Conservation (phyloP, 2,329 filamentous ascomycete genomes). For the Penicillium sp. region DNA sequence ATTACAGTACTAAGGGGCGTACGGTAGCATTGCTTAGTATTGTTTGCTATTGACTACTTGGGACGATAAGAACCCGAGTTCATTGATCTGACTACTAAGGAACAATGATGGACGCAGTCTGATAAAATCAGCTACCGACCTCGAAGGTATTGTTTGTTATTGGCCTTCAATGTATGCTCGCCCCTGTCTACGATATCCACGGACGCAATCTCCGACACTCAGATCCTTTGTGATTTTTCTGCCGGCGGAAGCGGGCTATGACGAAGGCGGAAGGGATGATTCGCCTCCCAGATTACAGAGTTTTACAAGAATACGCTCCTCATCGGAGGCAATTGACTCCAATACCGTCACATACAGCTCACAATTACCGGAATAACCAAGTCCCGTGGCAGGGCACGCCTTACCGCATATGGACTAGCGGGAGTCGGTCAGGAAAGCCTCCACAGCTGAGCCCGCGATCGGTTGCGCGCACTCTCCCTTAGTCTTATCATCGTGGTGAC, state of each 20-base stretch:
- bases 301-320: neutral
- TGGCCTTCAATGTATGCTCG: neutral
- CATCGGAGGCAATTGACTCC: neutral
- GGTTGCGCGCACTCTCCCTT: slow-evolving; percentile 37
- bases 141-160: too few species aligned
- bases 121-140: too few species aligned
- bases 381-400: slow-evolving; percentile 21
- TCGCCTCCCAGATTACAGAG: slow-evolving; percentile 5
- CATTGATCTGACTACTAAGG: too few species aligned
- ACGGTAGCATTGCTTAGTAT: too few species aligned
- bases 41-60: too few species aligned
- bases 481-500: slow-evolving; percentile 13
- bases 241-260: slow-evolving; percentile 27
- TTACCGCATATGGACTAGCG: slow-evolving; percentile 24
- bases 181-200: neutral
- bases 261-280: slow-evolving; percentile 27
- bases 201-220: neutral
- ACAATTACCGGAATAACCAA: slow-evolving; percentile 23
- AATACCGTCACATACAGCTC: slow-evolving; percentile 4
- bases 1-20: too few species aligned
- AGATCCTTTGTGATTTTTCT: slow-evolving; percentile 18
- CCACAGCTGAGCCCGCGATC: slow-evolving; percentile 36
- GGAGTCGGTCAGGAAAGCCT: slow-evolving; percentile 27
- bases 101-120: too few species aligned
- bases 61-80: too few species aligned